These are phyloP conservation scores for Pyrenophora seminiperda DNA, from an alignment of 2,329 filamentous ascomycete genomes.

Conservation along the genomic window DNA sequence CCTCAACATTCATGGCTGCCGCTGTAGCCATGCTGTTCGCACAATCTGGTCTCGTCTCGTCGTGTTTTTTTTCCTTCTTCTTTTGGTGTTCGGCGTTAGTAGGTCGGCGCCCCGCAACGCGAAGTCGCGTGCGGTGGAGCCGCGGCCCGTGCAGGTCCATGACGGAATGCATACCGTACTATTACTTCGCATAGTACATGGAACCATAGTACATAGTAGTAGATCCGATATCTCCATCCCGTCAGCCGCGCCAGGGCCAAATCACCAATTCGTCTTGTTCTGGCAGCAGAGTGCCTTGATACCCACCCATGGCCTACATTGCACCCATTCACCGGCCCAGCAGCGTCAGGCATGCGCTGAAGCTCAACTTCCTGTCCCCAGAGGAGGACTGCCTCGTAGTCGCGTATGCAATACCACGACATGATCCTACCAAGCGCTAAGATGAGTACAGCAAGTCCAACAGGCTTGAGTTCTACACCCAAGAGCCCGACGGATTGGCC, in stretches of 20 bases:
- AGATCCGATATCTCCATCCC: slow-evolving; percentile 29
- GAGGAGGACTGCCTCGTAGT: slow-evolving; percentile 83
- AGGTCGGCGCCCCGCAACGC: slow-evolving; percentile 32
- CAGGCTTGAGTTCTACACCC: slow-evolving; percentile 80
- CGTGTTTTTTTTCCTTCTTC: no score
- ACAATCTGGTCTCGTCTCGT: not conserved
- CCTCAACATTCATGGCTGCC: slow-evolving; percentile 40
- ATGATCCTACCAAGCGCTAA: slow-evolving; percentile 14
- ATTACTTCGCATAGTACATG: no score
- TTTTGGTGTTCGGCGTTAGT: no score
- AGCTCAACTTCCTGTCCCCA: slow-evolving; percentile 73
- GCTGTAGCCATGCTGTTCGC: slow-evolving; percentile 12
- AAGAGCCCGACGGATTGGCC: slow-evolving; percentile 63
- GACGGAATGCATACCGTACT: no score
- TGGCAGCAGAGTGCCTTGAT: slow-evolving; percentile 16
- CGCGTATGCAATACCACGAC: slow-evolving; percentile 65
- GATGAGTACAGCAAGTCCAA: slow-evolving; percentile 69
- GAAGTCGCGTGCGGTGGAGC: slow-evolving; percentile 23
- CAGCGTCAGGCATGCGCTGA: slow-evolving; percentile 87
- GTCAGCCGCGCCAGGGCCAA: slow-evolving; percentile 2
- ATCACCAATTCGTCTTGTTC: not conserved
- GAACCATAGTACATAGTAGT: no score
- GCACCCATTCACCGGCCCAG: slow-evolving; percentile 91
- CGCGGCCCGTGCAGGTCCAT: slow-evolving; percentile 27
- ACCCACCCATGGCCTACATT: slow-evolving; percentile 79